Evolutionary conservation across 495 filamentous ascomycete species (phyloP).

Genomic region (Penicillium psychrofluorescens): DNA sequence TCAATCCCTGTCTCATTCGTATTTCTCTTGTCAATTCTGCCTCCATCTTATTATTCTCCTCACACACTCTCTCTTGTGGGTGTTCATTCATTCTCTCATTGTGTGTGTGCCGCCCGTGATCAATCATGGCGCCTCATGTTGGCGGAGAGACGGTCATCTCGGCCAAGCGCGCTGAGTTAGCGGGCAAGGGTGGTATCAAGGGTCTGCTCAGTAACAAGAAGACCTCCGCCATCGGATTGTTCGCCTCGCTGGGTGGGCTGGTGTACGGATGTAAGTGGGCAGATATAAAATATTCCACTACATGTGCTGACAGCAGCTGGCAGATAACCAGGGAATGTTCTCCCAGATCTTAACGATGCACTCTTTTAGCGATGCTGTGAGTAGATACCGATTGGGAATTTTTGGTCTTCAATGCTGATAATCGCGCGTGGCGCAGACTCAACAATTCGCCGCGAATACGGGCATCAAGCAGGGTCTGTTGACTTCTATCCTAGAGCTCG

Average conservation of each 20-base stretch:
- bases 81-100: no score
- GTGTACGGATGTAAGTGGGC: conserved; percentile 28
- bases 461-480: conserved; percentile 56
- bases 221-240: conserved; percentile 24
- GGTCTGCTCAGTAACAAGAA: conserved; percentile 27
- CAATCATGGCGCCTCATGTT: conserved; percentile 10
- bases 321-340: conserved; percentile 36
- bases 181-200: conserved; percentile 19
- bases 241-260: conserved; percentile 29
- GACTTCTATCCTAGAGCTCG: conserved; percentile 74
- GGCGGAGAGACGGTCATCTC: conserved; percentile 19
- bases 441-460: conserved; percentile 30
- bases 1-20: no score
- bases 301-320: not conserved
- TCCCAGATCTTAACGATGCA: conserved; percentile 28
- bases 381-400: not conserved
- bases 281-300: not conserved
- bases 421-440: conserved; percentile 5
- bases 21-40: no score
- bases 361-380: conserved; percentile 21
- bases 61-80: no score
- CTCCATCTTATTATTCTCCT: no score
- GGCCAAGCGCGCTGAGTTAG: conserved; percentile 30
- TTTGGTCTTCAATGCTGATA: not conserved
- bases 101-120: not conserved